phyloP scores from a whole-genome alignment of 331 rosid genomes.

The Telfairia occidentalis region DNA sequence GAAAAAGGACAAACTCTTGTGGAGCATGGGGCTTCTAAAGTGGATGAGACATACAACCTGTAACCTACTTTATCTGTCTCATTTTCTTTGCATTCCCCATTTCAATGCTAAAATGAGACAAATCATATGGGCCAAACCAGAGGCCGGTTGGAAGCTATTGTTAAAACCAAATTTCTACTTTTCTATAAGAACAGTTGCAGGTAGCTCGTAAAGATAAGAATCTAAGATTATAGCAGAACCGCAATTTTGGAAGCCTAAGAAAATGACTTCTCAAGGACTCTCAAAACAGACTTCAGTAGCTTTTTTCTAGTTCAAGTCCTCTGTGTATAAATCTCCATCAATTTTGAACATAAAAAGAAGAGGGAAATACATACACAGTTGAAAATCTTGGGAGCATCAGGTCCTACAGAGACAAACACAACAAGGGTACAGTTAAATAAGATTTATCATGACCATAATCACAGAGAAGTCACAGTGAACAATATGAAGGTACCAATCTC shows the following conservation, averaged over 20 bases:
- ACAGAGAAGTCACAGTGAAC: neutral
- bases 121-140: neutral
- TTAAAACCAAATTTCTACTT: neutral
- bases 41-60: neutral
- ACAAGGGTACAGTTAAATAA: conserved; percentile 19
- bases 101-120: neutral
- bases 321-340: neutral
- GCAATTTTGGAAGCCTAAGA: neutral
- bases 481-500: conserved; percentile 60
- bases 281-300: neutral
- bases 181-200: neutral
- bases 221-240: no score
- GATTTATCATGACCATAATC: neutral
- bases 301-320: neutral
- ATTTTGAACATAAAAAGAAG: neutral
- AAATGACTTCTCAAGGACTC: neutral
- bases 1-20: neutral
- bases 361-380: conserved; percentile 49
- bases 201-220: no score
- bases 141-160: neutral
- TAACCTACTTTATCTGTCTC: neutral
- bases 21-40: neutral
- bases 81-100: neutral
- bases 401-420: conserved; percentile 48
- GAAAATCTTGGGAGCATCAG: conserved; percentile 65